These are phyloP conservation scores for Claviceps pusilla DNA, from an alignment of 2,329 filamentous ascomycete species.

Conservation along the genomic window DNA sequence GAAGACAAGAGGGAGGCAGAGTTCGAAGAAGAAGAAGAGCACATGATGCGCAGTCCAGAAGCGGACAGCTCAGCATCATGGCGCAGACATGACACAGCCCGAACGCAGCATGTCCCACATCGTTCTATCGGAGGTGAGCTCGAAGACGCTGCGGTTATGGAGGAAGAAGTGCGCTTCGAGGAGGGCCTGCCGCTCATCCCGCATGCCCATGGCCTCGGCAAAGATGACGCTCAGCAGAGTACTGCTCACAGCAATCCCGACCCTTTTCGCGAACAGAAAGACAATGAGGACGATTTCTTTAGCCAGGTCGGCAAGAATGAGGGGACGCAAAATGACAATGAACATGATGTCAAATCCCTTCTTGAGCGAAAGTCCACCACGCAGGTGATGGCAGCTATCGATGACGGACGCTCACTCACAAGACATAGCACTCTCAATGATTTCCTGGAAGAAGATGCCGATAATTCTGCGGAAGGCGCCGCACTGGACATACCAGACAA, in stretches of 20 bases:
- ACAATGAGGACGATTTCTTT: slow-evolving; percentile 50
- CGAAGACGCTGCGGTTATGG: slow-evolving; percentile 24
- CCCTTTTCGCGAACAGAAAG: slow-evolving; percentile 31
- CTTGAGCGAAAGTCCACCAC: slow-evolving; percentile 57
- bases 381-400: slow-evolving; percentile 41
- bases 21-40: slow-evolving; percentile 24
- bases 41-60: slow-evolving; percentile 9
- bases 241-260: slow-evolving; percentile 11
- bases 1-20: slow-evolving; percentile 35
- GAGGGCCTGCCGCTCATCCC: slow-evolving; percentile 53
- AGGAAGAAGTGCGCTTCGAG: slow-evolving; percentile 46
- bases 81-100: slow-evolving; percentile 6
- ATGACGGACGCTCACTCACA: slow-evolving; percentile 22
- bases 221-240: slow-evolving; percentile 7
- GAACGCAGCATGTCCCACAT: slow-evolving; percentile 13
- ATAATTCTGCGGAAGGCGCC: slow-evolving; percentile 8
- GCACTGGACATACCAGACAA: not conserved
- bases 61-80: slow-evolving; percentile 4
- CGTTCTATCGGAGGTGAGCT: slow-evolving; percentile 30
- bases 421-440: slow-evolving; percentile 19
- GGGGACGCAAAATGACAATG: slow-evolving; percentile 7
- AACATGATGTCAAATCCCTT: slow-evolving; percentile 21
- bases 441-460: slow-evolving; percentile 14
- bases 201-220: slow-evolving; percentile 10
- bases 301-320: slow-evolving; percentile 27